Percentiles rank a stretch among this genome's conserved stretches.
These are phyloP conservation scores for Hericium erinaceus DNA, from an alignment of 768 basidiomycete genomes.

Conservation along the genomic window DNA sequence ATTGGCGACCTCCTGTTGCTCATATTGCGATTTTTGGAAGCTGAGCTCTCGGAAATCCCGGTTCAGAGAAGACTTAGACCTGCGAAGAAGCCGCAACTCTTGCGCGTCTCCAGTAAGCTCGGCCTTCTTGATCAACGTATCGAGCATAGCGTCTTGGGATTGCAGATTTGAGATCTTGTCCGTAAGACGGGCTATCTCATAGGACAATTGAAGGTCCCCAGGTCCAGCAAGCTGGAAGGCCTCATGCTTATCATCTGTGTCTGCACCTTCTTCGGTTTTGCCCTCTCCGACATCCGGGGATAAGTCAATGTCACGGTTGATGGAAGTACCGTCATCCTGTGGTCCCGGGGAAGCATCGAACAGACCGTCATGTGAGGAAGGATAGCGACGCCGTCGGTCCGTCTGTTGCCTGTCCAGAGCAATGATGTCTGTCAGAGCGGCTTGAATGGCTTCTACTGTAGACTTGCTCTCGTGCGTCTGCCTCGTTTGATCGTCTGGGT, in stretches of 20 bases:
- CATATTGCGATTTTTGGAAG: constrained; percentile 90
- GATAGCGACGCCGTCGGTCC: constrained; percentile 7
- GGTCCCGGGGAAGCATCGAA: background rate
- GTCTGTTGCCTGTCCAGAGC: constrained; percentile 58
- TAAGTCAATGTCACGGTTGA: background rate
- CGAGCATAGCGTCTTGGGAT: constrained; percentile 75
- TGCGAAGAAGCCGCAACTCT: constrained; percentile 74
- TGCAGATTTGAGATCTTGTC: constrained; percentile 70
- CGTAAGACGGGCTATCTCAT: constrained; percentile 73
- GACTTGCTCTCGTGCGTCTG: constrained; percentile 60
- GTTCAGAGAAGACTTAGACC: constrained; percentile 72
- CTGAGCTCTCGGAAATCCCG: constrained; percentile 75
- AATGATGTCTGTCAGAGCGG: constrained; percentile 93
- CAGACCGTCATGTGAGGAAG: constrained; percentile 1
- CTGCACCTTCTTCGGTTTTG: constrained; percentile 32
- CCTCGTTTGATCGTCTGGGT: constrained; percentile 54
- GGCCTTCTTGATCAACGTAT: constrained; percentile 87
- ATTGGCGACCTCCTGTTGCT: constrained; percentile 90
- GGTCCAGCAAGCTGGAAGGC: constrained; percentile 75
- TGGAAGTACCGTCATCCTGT: background rate
- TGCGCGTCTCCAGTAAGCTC: constrained; percentile 86
- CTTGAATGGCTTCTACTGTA: constrained; percentile 93
- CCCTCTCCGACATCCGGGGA: constrained; percentile 26
- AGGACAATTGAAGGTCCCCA: constrained; percentile 81
- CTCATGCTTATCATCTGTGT: constrained; percentile 27